Percentiles rank a stretch among this genome's conserved stretches.
phyloP scores from a whole-genome alignment of 495 filamentous ascomycete species.

The Podospora comata region DNA sequence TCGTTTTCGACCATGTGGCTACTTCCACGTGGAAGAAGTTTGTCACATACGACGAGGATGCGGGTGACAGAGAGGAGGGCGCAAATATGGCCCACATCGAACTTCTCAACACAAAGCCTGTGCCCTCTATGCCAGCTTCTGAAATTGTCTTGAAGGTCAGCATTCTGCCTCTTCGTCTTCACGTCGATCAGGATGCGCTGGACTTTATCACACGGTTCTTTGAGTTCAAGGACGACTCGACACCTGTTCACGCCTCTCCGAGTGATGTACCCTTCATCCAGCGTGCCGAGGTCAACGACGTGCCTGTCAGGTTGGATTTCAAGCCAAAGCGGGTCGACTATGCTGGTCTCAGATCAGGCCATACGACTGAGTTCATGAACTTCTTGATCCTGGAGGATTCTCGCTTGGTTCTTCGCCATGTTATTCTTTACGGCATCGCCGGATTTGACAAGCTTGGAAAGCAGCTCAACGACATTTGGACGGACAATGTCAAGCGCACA shows the following conservation, averaged over 20 bases:
- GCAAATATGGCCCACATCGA: slow-evolving; percentile 88
- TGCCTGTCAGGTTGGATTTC: slow-evolving; percentile 86
- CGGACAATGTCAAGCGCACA: slow-evolving; percentile 84
- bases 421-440: slow-evolving; percentile 86
- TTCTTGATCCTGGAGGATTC: slow-evolving; percentile 89
- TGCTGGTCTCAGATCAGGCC: slow-evolving; percentile 89
- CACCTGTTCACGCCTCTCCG: slow-evolving; percentile 48
- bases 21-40: slow-evolving; percentile 99
- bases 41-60: slow-evolving; percentile 86
- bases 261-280: slow-evolving; percentile 86
- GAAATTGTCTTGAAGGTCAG: slow-evolving; percentile 86
- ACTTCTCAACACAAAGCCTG: slow-evolving; percentile 79
- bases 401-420: slow-evolving; percentile 80
- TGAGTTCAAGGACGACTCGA: slow-evolving; percentile 84
- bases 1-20: slow-evolving; percentile 90
- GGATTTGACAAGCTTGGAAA: slow-evolving; percentile 86
- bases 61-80: slow-evolving; percentile 75
- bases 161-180: slow-evolving; percentile 81
- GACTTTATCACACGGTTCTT: slow-evolving; percentile 98
- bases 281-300: slow-evolving; percentile 77
- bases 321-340: slow-evolving; percentile 98
- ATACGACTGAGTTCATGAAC: slow-evolving; percentile 99
- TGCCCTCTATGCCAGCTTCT: slow-evolving; percentile 77
- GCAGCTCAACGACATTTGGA: slow-evolving; percentile 94
- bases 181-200: slow-evolving; percentile 96